Conservation (phyloP, 208 protist species). For the Acanthamoeba polyphaga region DNA sequence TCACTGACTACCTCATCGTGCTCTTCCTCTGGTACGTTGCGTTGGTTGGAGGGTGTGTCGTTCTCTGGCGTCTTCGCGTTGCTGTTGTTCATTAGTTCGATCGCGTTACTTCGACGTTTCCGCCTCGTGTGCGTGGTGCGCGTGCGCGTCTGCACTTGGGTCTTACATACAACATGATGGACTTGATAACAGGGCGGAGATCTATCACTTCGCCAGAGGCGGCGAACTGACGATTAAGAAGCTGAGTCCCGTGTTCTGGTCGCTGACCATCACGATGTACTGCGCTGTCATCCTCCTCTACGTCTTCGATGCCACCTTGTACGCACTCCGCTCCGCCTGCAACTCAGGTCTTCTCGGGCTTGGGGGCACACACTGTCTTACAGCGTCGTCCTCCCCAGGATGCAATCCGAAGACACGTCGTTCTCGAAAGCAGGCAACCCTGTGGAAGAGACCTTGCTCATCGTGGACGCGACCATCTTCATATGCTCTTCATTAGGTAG, state of each 20-base stretch:
- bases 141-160: neutral
- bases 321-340: neutral
- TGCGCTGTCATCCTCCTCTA: neutral
- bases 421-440: slow-evolving; percentile 31
- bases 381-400: neutral
- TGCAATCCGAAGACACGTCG: neutral
- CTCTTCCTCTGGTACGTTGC: slow-evolving; percentile 41
- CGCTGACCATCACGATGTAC: slow-evolving; percentile 57
- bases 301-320: slow-evolving; percentile 40
- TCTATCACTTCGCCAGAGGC: slow-evolving; percentile 47
- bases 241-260: slow-evolving; percentile 51
- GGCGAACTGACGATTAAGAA: slow-evolving; percentile 29
- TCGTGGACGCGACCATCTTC: slow-evolving; percentile 15
- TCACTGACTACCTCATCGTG: slow-evolving; percentile 68
- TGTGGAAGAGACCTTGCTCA: slow-evolving; percentile 11
- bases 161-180: too few relatives aligned
- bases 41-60: neutral
- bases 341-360: neutral
- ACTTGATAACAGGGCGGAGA: slow-evolving; percentile 27
- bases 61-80: neutral
- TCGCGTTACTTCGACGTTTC: neutral
- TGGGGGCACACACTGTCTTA: neutral
- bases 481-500: slow-evolving; percentile 1
- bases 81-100: neutral
- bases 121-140: neutral